Base-by-base conservation (phyloP, 1,139 yeast species). In the Kazachstania sp. region DNA sequence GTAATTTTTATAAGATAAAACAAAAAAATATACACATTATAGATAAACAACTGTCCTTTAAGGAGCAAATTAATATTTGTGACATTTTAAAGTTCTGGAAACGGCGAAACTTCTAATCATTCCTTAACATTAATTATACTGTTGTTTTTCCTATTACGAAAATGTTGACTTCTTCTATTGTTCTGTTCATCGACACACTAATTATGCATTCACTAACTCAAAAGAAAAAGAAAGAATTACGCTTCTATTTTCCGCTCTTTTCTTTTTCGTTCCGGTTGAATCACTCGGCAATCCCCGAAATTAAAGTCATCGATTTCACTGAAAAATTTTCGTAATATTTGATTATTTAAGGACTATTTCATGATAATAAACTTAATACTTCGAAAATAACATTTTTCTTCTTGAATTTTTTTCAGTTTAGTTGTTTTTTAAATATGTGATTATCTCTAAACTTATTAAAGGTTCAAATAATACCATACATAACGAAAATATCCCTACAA, bases 251-350 rank as follows among this genome's bases (percentile, higher is more conserved):
- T 23, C 28, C 28, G 6, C 28, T 23, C 28, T 23, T 23, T 23
- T 23, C 28, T 38, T 23, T 28, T 11, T 26, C 18, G n/a, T n/a
- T 12, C 3, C n/a, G 13, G 9, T 16, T 26, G n/a, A 30, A 9
- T 18, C 20, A 8, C 19, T 38, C 41, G 41, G 41, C 32, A 19
- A 38, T 38, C 41, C 41, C 41, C 41, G 41, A 38, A 28, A 18
- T 12, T 6, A 11, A 18, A n/a, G 18, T 11, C 29, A 38, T 38
- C 41, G 18, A 16, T 28, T 4, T 23, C n/a, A 26, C 7, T 38
- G 41, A 38, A 38, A 38, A 38, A 38, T 38, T 38, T 38, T 23
- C 28, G 8, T 23, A 3, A 23, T 38, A 38, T 26, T n/a, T 6
- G n/a, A 18, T 13, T 38, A 38, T 38, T 38, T 38, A 38, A 38